Evolutionary conservation across 2,329 filamentous ascomycete genomes (phyloP).

Genomic region (Zymoseptoria brevis): DNA sequence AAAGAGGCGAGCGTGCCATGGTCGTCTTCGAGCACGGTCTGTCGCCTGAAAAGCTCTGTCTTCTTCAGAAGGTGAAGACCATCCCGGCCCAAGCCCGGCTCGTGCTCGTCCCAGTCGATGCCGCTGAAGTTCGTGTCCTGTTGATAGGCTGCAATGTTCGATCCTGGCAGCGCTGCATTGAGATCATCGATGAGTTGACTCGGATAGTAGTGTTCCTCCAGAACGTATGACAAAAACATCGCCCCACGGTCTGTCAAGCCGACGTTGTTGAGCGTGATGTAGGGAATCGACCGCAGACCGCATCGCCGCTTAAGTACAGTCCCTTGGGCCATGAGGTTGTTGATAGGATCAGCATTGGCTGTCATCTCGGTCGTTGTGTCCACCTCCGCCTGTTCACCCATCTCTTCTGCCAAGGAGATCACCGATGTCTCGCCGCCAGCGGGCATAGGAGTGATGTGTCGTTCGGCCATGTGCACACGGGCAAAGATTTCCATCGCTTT

Average conservation of each 20-base stretch:
- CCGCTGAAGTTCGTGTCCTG: slow-evolving; percentile 25
- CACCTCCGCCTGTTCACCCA: slow-evolving; percentile 3
- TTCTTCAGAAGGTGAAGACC: slow-evolving; percentile 30
- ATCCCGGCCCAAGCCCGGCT: slow-evolving; percentile 23
- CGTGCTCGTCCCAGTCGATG: slow-evolving; percentile 29
- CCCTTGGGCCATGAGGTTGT: slow-evolving; percentile 13
- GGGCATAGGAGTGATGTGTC: slow-evolving; percentile 25
- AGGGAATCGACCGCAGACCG: slow-evolving; percentile 35
- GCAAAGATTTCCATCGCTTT: slow-evolving; percentile 40
- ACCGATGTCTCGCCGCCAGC: slow-evolving; percentile 18
- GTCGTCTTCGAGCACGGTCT: slow-evolving; percentile 14
- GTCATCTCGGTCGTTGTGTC: slow-evolving; percentile 2
- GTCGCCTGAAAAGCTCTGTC: slow-evolving; percentile 23
- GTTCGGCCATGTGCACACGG: slow-evolving; percentile 34
- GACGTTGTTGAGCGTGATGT: slow-evolving; percentile 31
- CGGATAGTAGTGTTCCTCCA: slow-evolving; percentile 34
- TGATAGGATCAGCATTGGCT: background rate
- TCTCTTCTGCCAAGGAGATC: slow-evolving; percentile 20
- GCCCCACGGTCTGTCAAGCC: slow-evolving; percentile 33
- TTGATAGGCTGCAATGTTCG: slow-evolving; percentile 26
- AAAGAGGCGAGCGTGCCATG: slow-evolving; percentile 5
- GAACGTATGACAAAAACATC: slow-evolving; percentile 34
- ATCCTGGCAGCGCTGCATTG: slow-evolving; percentile 26
- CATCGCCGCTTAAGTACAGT: slow-evolving; percentile 19
- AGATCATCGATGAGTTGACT: slow-evolving; percentile 28